These are phyloP conservation scores for Nowakowskiella sp. DNA, from an alignment of 192 early-diverging fungal species.

Conservation along the genomic window DNA sequence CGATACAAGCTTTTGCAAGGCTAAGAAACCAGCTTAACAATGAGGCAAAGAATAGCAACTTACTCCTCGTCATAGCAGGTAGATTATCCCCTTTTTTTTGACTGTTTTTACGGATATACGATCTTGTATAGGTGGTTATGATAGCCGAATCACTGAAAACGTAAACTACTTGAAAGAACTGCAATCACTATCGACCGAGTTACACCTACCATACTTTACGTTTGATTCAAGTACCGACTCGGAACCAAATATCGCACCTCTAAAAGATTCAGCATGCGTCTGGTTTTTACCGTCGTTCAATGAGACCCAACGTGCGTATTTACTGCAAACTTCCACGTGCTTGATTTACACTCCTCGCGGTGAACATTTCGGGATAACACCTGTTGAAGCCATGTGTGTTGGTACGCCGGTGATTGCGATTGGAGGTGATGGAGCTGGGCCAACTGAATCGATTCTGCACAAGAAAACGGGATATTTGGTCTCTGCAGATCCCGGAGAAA, in stretches of 20 bases:
- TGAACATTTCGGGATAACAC: constrained; percentile 97
- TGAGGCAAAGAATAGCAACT: constrained; percentile 18
- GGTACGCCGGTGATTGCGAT: constrained; percentile 78
- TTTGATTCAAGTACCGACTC: constrained; percentile 32
- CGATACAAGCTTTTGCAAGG: constrained; percentile 63
- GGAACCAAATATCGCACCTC: constrained; percentile 23
- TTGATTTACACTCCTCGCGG: constrained; percentile 86
- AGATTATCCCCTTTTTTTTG: background rate
- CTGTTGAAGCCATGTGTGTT: constrained; percentile 91
- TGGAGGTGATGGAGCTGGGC: constrained; percentile 81
- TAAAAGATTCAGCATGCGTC: constrained; percentile 36
- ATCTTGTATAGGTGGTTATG: constrained; percentile 66
- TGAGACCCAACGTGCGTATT: constrained; percentile 65
- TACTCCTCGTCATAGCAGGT: constrained; percentile 73
- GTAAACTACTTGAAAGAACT: constrained; percentile 72
- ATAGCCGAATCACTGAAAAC: constrained; percentile 76
- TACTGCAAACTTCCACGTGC: constrained; percentile 53
- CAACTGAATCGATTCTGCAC: constrained; percentile 70
- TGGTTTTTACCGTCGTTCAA: constrained; percentile 85
- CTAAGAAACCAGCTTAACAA: constrained; percentile 18
- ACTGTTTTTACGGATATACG: background rate
- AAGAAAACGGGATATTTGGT: constrained; percentile 70
- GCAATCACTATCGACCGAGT: constrained; percentile 38
- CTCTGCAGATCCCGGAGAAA: too few relatives aligned
- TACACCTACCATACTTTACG: constrained; percentile 37